A percentile compares a stretch with the other conserved stretches of the same genome.
Conservation (phyloP, 129 eudicot species). For the Rutidosis leptorrhynchoides region DNA sequence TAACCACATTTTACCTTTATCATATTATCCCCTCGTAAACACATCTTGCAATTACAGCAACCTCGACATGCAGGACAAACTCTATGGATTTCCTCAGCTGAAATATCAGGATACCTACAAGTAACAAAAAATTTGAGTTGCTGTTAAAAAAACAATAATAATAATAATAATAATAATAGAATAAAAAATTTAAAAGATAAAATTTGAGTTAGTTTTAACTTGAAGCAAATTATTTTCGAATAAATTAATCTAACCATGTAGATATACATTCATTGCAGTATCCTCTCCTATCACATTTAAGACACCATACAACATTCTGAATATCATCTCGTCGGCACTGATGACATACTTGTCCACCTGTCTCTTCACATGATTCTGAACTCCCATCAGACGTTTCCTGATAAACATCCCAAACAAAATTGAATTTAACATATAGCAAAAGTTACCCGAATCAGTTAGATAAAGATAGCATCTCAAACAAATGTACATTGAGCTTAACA, state of each 20-base stretch:
- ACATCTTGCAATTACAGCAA: conserved; percentile 73
- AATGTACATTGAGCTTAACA: conserved; percentile 1
- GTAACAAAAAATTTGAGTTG: conserved; percentile 8
- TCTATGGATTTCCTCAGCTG: conserved; percentile 65
- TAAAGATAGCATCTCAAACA: conserved; percentile 7
- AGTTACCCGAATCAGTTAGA: background rate
- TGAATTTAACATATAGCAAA: background rate
- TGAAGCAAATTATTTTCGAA: conserved; percentile 1
- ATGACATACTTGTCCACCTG: conserved; percentile 81
- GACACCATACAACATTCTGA: conserved; percentile 65
- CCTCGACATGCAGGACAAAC: conserved; percentile 97
- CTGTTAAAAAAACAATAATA: too few species aligned
- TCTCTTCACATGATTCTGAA: conserved; percentile 74
- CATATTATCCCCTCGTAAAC: conserved; percentile 81
- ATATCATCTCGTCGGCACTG: conserved; percentile 65
- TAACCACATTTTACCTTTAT: conserved; percentile 51
- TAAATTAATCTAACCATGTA: conserved; percentile 60
- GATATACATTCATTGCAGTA: conserved; percentile 79
- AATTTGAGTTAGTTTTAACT: conserved; percentile 3
- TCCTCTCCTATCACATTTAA: conserved; percentile 84
- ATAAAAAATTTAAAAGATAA: too few species aligned
- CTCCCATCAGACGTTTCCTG: conserved; percentile 81
- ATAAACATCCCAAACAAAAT: conserved; percentile 7
- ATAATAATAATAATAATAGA: too few species aligned
- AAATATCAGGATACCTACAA: conserved; percentile 68